Base-by-base conservation (phyloP, 2,329 filamentous ascomycete genomes). In the Ophioceras dolichostomum region DNA sequence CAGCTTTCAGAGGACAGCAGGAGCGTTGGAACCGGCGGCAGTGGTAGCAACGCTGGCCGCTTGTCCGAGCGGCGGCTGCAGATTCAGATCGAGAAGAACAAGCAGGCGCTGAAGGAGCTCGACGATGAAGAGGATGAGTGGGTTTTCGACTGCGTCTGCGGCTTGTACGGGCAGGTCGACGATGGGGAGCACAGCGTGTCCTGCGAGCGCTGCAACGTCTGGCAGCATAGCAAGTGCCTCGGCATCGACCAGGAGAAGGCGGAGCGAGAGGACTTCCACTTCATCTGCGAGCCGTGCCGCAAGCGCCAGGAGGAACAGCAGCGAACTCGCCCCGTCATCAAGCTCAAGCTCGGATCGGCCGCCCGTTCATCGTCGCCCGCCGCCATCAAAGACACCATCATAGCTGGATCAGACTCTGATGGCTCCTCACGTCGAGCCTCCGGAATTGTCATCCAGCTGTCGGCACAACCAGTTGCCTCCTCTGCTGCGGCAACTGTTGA, bases 221-320 rank as follows among this genome's bases (percentile, higher is more conserved):
- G 91, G 91, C 89, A 96, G 55, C 91, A 98, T 54, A 94, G 87
- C 65, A 85, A 83, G 49, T 98, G 91, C 53, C 73, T 94, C 41
- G 81, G 79, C 29, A 83, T 96, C 44, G 72, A 73, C 32, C 74
- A 93, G 49, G 64, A 71, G 41, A 82, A 88, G 43, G 88, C 87
- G 1, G 89, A 94, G 45, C 70, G 78, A 33, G 76, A 85, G 2
- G 83, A 93, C 46, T 96, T 96, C 50, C 78, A 84, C 43, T 94
- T 94, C 51, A 59, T 94, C 45, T 96, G 89, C 61, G 64, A 64
- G 24, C 76, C 80, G 34, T 98, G 91, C 62, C 76, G 74, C 47
- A 76, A 70, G 13, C 79, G 76, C 41, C 73, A 77, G 43, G 68
- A 80, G 47, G 73, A 76, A 46, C 60, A 50, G 73, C 74, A 28